Conservation (phyloP, 495 filamentous ascomycete species). For the Xylaria palmicola region DNA sequence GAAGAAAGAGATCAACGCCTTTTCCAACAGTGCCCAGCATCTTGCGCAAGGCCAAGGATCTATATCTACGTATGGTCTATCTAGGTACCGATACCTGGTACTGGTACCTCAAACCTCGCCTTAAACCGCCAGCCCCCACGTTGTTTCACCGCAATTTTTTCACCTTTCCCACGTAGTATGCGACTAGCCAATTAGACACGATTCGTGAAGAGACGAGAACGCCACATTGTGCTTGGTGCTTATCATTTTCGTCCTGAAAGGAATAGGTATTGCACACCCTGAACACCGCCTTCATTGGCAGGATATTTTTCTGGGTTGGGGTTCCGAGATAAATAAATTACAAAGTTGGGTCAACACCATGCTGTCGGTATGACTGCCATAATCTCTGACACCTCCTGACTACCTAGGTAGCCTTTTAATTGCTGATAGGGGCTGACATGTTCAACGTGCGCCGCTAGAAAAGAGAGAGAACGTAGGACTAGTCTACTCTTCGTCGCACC, state of each 20-base stretch:
- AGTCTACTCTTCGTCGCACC: background rate
- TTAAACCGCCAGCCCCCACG: slow-evolving; percentile 18
- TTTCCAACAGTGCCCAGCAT: background rate
- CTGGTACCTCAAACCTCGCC: background rate
- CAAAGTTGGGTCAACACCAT: background rate
- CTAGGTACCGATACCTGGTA: background rate
- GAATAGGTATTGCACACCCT: background rate
- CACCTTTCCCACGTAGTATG: slow-evolving; percentile 13
- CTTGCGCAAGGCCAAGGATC: too few relatives aligned
- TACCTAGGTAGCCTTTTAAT: background rate
- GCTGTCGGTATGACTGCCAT: too few relatives aligned
- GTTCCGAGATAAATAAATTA: background rate
- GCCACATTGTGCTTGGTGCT: slow-evolving; percentile 18
- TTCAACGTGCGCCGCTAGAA: background rate
- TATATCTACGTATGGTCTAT: background rate
- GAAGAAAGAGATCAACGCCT: background rate
- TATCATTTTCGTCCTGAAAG: background rate
- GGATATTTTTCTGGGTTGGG: background rate
- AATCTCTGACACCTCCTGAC: too few relatives aligned
- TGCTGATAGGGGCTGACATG: background rate
- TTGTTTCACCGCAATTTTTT: slow-evolving; percentile 20
- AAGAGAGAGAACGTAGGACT: background rate
- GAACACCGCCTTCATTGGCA: background rate
- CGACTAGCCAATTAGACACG: background rate
- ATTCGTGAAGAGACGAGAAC: slow-evolving; percentile 4